Evolutionary conservation across 768 basidiomycete species (phyloP).

Genomic region (Suillus placidus): DNA sequence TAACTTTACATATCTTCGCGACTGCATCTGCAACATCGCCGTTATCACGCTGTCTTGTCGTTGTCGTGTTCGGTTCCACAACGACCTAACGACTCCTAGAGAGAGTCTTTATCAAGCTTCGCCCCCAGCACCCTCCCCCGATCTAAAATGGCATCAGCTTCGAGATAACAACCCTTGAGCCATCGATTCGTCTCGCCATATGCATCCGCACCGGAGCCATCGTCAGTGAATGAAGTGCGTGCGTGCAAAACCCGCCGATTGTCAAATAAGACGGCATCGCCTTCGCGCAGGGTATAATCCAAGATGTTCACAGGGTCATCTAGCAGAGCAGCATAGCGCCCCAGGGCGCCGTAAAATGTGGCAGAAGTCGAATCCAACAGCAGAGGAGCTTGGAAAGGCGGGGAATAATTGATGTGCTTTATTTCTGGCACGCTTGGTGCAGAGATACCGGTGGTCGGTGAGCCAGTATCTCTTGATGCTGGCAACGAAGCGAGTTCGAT

Average conservation of each 20-base stretch:
- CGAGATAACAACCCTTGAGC: constrained; percentile 88
- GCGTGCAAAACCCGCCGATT: constrained; percentile 91
- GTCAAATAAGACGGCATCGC: constrained; percentile 89
- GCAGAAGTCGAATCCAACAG: constrained; percentile 49
- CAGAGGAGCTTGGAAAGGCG: constrained; percentile 91
- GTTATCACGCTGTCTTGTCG: neutral
- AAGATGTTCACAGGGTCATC: constrained; percentile 54
- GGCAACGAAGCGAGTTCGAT: constrained; percentile 55
- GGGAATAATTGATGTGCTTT: constrained; percentile 84
- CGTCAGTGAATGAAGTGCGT: constrained; percentile 69
- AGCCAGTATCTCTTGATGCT: constrained; percentile 14
- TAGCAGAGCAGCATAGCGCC: constrained; percentile 59
- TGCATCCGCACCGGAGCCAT: constrained; percentile 25
- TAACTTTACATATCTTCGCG: neutral
- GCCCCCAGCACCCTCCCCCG: constrained; percentile 55
- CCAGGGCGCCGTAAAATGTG: constrained; percentile 64
- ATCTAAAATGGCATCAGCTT: constrained; percentile 66
- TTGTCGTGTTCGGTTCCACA: neutral
- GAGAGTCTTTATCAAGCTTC: constrained; percentile 13
- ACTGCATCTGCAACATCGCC: neutral
- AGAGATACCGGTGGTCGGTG: constrained; percentile 1
- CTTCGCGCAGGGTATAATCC: constrained; percentile 72
- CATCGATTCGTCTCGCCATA: constrained; percentile 67
- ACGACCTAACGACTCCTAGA: neutral
- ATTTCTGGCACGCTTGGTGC: constrained; percentile 37